Base-by-base conservation (phyloP, 2,329 filamentous ascomycete species). In the Scytalidium sp. region DNA sequence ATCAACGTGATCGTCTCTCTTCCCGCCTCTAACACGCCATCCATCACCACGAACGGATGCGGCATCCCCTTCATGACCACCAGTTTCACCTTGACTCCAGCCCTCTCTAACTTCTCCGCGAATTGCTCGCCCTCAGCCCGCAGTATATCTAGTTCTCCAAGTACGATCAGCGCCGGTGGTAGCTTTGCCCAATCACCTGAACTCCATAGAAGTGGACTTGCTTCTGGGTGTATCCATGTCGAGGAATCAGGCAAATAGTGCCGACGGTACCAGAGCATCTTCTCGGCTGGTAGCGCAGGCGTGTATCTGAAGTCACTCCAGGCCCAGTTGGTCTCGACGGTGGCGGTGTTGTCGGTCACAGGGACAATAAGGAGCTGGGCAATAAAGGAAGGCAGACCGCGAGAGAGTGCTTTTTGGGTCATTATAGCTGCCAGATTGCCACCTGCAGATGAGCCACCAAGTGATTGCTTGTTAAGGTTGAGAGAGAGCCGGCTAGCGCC, bases 261-360 rank as follows among this genome's bases (percentile, higher is more conserved):
- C 17, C 71, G 59, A n/a, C 80, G 70, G 58, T 80, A 84, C 80
- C 80, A 83, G 45, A 79, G 60, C 80, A 83, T 83, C 62, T 83
- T 81, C 3, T 66, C 66, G 0, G 78, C 76, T 0, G 79, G 75
- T 2, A 83, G 68, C 0, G 79, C 76, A 1, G 78, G 73, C 0
- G 73, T 71, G 57, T 74, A 68, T 56, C 80, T 68, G 58, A 78
- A 79, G 41, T 73, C 70, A 15, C 62, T 67, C 70, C 76, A 84
- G 3, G 76, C 75, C 1, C 63, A 58, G 50, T 70, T 78, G 47
- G 66, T 75, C 7, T 56, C 61, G 0, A 70, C 58, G 13, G 65
- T 65, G 7, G 78, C 79, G 1, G 76, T 81, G 64, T 82, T 83
- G 62, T 83, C 80, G 29, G 72, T 75, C 8, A 83, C 79, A 0